Base-by-base conservation (phyloP, 2,329 filamentous ascomycete species). In the Fusarium devonianum region DNA sequence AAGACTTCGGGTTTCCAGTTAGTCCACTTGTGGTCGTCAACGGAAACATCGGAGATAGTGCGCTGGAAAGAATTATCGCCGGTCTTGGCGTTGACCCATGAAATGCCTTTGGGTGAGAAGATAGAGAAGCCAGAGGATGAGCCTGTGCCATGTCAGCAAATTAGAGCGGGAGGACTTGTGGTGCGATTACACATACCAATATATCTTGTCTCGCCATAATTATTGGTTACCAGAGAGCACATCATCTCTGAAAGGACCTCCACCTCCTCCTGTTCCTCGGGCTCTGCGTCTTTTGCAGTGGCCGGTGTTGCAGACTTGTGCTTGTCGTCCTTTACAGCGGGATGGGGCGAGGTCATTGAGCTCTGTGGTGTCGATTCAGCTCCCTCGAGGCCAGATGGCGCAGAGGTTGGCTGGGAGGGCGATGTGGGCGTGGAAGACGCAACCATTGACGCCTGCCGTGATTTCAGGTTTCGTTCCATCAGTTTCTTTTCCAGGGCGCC, bases 1-100 rank as follows among this genome's bases (percentile, higher is more conserved):
- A 97, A 97, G 17, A 97, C 88, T 69, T 97, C 92, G n/a, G 92
- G 92, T 67, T 96, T 96, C 94, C 94, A 97, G 65, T 94, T 90
- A 65, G 90, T 91, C 89, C 91, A 97, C 69, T 96, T 96, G 72
- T 94, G 90, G 65, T 96, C 91, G 63, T 96, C 90, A 30, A 95
- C 86, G 18, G 89, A 90, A n/a, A 93, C 89, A 41, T 90, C 87
- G 2, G 88, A 88, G 45, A 99, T 96, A 89, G 97, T 97, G 47
- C 90, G 84, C 69, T 96, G 90, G 73, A 99, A 99, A 0, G 92
- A 95, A 16, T 81, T 85, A 68, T 99, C 94, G n/a, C 94, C 94
- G 2, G 92, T 97, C 77, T 95, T 97, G 62, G 94, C 87, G 65
- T 97, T 97, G 42, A 99, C 93, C 94, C 94, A 99, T 71, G 96